Evolutionary conservation across 352 stramenopile species (phyloP), one percentile per base, ranked within the genome.

Genomic region (Pythium myriotylum): DNA sequence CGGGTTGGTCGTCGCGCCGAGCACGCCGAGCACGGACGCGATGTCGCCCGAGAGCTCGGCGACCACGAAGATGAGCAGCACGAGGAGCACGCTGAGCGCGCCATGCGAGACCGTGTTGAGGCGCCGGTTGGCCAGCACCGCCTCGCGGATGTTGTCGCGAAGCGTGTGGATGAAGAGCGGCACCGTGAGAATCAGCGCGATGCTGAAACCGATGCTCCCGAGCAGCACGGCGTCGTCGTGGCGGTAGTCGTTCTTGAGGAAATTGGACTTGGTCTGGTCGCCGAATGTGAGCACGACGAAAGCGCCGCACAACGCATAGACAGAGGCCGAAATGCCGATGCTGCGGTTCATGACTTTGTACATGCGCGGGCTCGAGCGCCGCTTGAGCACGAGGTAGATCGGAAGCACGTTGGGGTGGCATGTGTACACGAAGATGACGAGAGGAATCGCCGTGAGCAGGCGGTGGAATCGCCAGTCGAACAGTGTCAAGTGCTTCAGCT

Each of bases 261-360:
- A 96, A 46, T 96, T 96, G 39, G 86, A 91, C 32, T 74, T 68
- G 1, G 86, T 94, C 9, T 72, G 60, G 7, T 86, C 79, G 5
- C 86, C 86, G 52, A 96, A 96, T 26, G 88, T 96, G 53, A 96
- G 72, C 57, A 95, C 85, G 26, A 92, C 88, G 61, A 94, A 95
- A 19, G 78, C 74, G 7, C 86, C 81, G 41, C 87, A 91, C 16
- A 95, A 42, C n/a, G 73, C 64, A 65, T 96, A 96, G 27, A 95
- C 79, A 0, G 72, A 62, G 2, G 81, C 85, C 7, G 84, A 87
- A 33, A 95, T 75, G 17, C 76, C 83, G 50, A 96, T 81, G 62
- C 84, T 92, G 41, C 88, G 83, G 56, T 93, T 88, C 74, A 95
- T 88, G 29, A 96, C 84, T 59, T 96, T 96, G 77, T 89, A 91